Base-by-base conservation (phyloP, 352 stramenopile genomes). In the Pythium diclinum region DNA sequence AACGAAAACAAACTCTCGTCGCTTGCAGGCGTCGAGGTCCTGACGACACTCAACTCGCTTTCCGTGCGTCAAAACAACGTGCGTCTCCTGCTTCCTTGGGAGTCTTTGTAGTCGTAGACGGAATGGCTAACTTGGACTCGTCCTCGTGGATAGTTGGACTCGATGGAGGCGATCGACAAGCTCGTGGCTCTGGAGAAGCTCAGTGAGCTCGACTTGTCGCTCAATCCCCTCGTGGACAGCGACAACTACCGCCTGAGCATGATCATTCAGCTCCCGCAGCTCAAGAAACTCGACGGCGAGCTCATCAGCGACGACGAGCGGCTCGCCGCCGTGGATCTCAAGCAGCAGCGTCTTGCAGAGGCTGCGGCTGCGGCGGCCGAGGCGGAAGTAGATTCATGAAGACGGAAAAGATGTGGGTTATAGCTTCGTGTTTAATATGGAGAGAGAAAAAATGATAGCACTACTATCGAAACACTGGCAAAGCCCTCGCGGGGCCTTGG, bases 1-100 rank as follows among this genome's bases (percentile, higher is more conserved):
- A 79, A 82, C 53, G 81, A 90, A 28, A 94, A 90, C 72, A 88
- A 89, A 48, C 58, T 94, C 34, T 64, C 74, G 11, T 80, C 56
- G 2, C 54, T 92, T 8, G 73, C 66, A 8, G 85, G 81, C 0
- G 74, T 94, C 34, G 83, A 91, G 40, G 69, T 61, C 6, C 59
- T 92, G 5, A 17, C 69, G 7, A 68, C 65, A 21, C 63, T 92
- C n/a, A 72, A 30, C 3, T 79, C 74, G 0, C 58, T 94, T 11
- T 74, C 69, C 0, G 30, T 87, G n/a, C 71, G 85, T 21, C 71
- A 87, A 21, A 94, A 91, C 68, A 74, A 87, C 60, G 81, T 90
- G 67, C 28, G 76, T 61, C 6, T 19, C 13, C 1, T 34, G 0
- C 30, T 40, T 34, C 0, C 16, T 34, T 56, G 3, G 19, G n/a